A percentile compares a stretch with the other conserved stretches of the same genome.
phyloP scores from a whole-genome alignment of 2,329 filamentous ascomycete species.

The Fusarium anguioides region DNA sequence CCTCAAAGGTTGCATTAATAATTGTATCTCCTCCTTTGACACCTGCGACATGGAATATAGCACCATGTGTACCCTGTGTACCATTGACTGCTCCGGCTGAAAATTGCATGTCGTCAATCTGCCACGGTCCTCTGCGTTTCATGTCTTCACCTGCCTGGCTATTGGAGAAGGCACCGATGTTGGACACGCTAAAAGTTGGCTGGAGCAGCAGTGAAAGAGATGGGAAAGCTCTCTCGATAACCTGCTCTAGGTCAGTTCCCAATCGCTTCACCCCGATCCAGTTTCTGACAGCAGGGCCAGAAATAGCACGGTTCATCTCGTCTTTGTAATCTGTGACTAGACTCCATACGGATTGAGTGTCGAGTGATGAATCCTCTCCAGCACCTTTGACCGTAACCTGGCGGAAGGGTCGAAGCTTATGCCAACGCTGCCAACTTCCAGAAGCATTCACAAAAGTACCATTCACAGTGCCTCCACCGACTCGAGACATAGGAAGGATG shows the following conservation, averaged over 20 bases:
- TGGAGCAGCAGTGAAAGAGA: conserved; percentile 20
- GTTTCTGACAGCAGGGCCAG: neutral
- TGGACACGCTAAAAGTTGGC: conserved; percentile 21
- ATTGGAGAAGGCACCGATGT: conserved; percentile 6
- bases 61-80: conserved; percentile 5
- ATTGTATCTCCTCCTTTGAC: conserved; percentile 24
- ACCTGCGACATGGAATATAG: conserved; percentile 9
- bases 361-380: neutral
- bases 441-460: neutral
- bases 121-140: conserved; percentile 1
- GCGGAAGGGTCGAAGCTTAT: neutral
- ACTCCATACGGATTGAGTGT: conserved; percentile 4
- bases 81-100: conserved; percentile 25
- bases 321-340: conserved; percentile 12
- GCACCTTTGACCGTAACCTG: neutral
- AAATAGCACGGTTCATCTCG: neutral
- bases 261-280: conserved; percentile 12
- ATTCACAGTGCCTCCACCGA: neutral
- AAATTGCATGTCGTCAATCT: conserved; percentile 31
- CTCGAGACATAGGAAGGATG: neutral
- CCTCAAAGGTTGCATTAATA: conserved; percentile 23
- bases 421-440: conserved; percentile 6
- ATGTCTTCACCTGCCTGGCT: accelerated
- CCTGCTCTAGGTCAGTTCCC: conserved; percentile 10
- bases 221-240: conserved; percentile 9